Evolutionary conservation across 768 basidiomycete species (phyloP), one percentile per base, ranked within the genome.

Genomic region (Russula earlei): DNA sequence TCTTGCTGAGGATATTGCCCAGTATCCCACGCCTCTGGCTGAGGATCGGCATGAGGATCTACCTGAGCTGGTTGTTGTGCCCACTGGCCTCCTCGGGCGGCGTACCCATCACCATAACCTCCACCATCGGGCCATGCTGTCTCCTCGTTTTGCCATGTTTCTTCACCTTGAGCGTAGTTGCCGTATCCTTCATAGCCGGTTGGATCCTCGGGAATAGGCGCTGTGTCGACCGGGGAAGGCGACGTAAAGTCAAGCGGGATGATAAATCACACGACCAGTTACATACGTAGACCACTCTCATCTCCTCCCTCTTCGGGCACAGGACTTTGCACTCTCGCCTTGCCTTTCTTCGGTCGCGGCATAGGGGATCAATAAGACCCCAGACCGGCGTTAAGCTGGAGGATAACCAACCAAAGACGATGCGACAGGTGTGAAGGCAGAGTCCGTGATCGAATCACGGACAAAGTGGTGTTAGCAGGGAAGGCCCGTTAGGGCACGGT

Each of bases 311-410:
- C 52, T 46, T 46, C 53, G 19, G 54, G 58, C 8, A 44, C 56
- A 22, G 20, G 46, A 31, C 20, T 25, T 24, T 36, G 53, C 14
- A 50, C 54, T 33, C 53, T 62, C 40, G 52, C 42, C 31, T 62
- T 62, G 20, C 59, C 61, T 45, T 62, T 62, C 38, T 60, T 62
- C 40, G 10, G 47, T 17, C 36, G 44, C 27, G 54, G 10, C 59
- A 60, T 60, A 34, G 42, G 48, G 27, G 20, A 47, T 40, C 7
- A 8, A 27, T 44, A 41, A 29, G 42, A 6, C 20, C 10, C 17
- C 42, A 24, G 43, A 55, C 31, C 31, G 50, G 12, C 55, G 48
- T 44, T 34, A 15, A n/a, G 41, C 10, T 20, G 25, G 7, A 22
- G 29, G 44, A n/a, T 15, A 29, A 33, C 15, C 40, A 42, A 52